Evolutionary conservation across 768 basidiomycete species (phyloP).

Genomic region (Grammothele lineata): DNA sequence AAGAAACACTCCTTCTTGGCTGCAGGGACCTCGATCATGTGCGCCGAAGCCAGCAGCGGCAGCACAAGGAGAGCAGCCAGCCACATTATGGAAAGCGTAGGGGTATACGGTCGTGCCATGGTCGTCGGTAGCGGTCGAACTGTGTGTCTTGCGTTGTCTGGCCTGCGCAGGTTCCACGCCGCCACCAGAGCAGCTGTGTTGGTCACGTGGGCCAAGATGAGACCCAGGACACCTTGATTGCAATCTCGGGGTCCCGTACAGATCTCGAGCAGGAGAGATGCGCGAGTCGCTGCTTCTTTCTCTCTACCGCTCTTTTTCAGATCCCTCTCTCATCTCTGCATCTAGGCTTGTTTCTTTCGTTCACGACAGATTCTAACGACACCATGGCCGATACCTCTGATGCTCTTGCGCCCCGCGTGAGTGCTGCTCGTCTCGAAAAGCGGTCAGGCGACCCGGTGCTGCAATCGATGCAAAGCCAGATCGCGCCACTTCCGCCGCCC

Average conservation of each 20-base stretch:
- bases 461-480: slow-evolving; percentile 19
- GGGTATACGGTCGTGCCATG: slow-evolving; percentile 37
- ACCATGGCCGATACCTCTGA: slow-evolving; percentile 35
- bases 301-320: slow-evolving; percentile 16
- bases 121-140: slow-evolving; percentile 8
- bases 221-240: slow-evolving; percentile 17
- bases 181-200: slow-evolving; percentile 4
- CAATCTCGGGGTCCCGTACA: slow-evolving; percentile 17
- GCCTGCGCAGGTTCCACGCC: neutral
- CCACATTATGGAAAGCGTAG: slow-evolving; percentile 39
- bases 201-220: too few relatives aligned
- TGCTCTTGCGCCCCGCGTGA: slow-evolving; percentile 68
- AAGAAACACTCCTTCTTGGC: slow-evolving; percentile 93
- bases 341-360: slow-evolving; percentile 2
- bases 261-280: slow-evolving; percentile 13
- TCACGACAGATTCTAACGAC: slow-evolving; percentile 7
- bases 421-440: slow-evolving; percentile 22
- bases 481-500: slow-evolving; percentile 23
- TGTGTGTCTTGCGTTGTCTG: neutral
- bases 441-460: slow-evolving; percentile 12
- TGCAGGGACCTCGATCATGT: slow-evolving; percentile 72
- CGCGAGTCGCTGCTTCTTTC: slow-evolving; percentile 10
- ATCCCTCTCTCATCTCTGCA: slow-evolving; percentile 7
- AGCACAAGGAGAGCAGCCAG: slow-evolving; percentile 33
- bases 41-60: slow-evolving; percentile 43